Base-by-base conservation (phyloP, 257 asterid genomes). In the Nicotiana obtusifolia region DNA sequence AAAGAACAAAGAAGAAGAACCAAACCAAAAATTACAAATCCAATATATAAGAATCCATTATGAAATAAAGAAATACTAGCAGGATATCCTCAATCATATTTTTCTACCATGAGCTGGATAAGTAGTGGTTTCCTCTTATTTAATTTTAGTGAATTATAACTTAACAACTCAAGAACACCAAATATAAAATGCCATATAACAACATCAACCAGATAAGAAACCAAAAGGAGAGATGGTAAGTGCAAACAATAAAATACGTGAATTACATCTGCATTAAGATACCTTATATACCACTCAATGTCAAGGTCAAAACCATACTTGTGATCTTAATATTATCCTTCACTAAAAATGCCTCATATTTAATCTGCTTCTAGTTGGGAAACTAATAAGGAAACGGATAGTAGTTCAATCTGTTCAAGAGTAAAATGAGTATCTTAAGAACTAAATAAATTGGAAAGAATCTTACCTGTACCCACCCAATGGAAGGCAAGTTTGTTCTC, bases 381-480 rank as follows among this genome's bases (percentile, higher is more conserved):
- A 75, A 75, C 41, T 75, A 30, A 44, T 20, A 69, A 73, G 24
- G 16, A 73, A 73, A 73, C 0, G 61, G 79, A 24, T 73, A 73
- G 44, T 24, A 47, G 59, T 75, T 75, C 44, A 75, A 8, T 24
- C 80, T 75, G 80, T 26, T 73, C 62, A 47, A 49, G 62, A 49
- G 24, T 75, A 49, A 31, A 75, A 15, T 75, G 80, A 75, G 44
- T 1, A 79, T 22, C 60, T 35, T 37, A 60, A 35, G 61, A 59
- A 16, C 62, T 26, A 82, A 30, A 31, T 24, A 47, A 44, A 14
- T 75, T 65, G 77, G 80, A 69, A 19, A 76, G 80, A 83, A 52
- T 56, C 90, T 86, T 84, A 96, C 99, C 99, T 96, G 98, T 94
- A 94, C 86, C 99, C 99, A 80, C 99, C 99, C 85, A 96, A 87